A percentile compares a stretch with the other conserved stretches of the same genome.
phyloP scores from a whole-genome alignment of 345 rosid species.

The Tarenaya hassleriana region DNA sequence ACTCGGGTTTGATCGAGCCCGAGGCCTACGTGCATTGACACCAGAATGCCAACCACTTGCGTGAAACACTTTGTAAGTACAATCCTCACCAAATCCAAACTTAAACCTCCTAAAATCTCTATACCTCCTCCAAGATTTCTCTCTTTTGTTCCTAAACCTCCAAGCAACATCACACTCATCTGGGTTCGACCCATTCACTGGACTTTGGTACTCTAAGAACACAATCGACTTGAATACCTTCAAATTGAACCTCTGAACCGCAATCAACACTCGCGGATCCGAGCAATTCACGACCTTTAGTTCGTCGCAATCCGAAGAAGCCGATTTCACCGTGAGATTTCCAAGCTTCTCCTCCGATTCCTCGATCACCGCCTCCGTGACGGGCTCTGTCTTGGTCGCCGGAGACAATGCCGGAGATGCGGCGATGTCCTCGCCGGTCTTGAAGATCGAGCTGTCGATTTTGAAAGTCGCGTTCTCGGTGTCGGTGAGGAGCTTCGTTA shows the following conservation, averaged over 20 bases:
- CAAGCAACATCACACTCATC: conserved; percentile 86
- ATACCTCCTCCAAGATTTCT: conserved; percentile 90
- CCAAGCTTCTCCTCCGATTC: conserved; percentile 37
- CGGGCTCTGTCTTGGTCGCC: conserved; percentile 20
- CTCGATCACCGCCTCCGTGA: conserved; percentile 47
- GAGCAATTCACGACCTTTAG: conserved; percentile 65
- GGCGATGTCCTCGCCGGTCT: conserved; percentile 76
- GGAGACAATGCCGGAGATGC: conserved; percentile 26
- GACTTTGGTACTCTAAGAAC: conserved; percentile 72
- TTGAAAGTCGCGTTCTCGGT: conserved; percentile 75
- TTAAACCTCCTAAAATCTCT: conserved; percentile 88
- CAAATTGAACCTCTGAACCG: conserved; percentile 76
- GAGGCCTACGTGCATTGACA: conserved; percentile 59
- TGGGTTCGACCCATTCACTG: conserved; percentile 57
- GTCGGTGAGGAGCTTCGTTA: conserved; percentile 63
- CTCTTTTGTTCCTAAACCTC: conserved; percentile 91
- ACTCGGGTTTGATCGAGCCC: conserved; percentile 26
- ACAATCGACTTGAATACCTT: conserved; percentile 61
- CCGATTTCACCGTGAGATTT: conserved; percentile 28
- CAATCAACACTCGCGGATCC: conserved; percentile 58
- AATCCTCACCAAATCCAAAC: conserved; percentile 55
- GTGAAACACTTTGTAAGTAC: conserved; percentile 51
- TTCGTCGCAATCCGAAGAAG: conserved; percentile 40
- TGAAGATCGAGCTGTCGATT: conserved; percentile 56
- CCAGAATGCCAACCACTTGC: conserved; percentile 87